Percentiles rank a stretch among this genome's conserved stretches.
Conservation (phyloP, 1,284 basidiomycete species). For the Ganoderma boninense region DNA sequence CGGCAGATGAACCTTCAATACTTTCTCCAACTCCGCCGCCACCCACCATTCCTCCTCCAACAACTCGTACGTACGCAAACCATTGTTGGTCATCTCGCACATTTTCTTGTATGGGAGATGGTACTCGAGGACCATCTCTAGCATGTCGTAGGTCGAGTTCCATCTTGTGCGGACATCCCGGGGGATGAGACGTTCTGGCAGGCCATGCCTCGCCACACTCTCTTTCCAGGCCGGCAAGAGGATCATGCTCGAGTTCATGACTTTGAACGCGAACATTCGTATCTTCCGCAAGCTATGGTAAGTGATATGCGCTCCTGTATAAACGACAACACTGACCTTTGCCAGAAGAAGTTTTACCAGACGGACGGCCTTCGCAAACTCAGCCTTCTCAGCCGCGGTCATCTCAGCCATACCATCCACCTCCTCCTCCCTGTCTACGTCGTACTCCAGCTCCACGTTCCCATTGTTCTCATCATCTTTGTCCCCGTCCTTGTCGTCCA, state of each 20-base stretch:
- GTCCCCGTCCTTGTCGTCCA: too few relatives aligned
- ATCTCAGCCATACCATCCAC: too few relatives aligned
- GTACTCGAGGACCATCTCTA: slow-evolving; percentile 16
- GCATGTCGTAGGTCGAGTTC: slow-evolving; percentile 47
- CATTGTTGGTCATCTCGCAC: neutral
- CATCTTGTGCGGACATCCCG: slow-evolving; percentile 44
- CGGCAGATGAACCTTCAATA: slow-evolving; percentile 32
- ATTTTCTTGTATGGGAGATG: too few relatives aligned
- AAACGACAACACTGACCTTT: too few relatives aligned
- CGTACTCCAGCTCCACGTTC: too few relatives aligned
- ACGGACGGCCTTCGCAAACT: too few relatives aligned
- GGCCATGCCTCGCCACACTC: neutral
- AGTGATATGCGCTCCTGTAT: too few relatives aligned
- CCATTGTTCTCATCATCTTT: too few relatives aligned
- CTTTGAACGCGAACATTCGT: slow-evolving; percentile 39
- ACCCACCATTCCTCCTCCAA: slow-evolving; percentile 33
- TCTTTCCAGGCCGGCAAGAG: slow-evolving; percentile 43
- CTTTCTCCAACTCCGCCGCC: slow-evolving; percentile 34
- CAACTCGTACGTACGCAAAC: slow-evolving; percentile 26
- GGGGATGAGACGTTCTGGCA: slow-evolving; percentile 36
- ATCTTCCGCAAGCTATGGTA: too few relatives aligned
- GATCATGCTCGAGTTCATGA: slow-evolving; percentile 43
- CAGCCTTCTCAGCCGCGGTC: too few relatives aligned
- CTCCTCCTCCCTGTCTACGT: too few relatives aligned
- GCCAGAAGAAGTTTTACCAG: too few relatives aligned